phyloP scores from a whole-genome alignment of 2,329 filamentous ascomycete species.

The Cadophora malorum region DNA sequence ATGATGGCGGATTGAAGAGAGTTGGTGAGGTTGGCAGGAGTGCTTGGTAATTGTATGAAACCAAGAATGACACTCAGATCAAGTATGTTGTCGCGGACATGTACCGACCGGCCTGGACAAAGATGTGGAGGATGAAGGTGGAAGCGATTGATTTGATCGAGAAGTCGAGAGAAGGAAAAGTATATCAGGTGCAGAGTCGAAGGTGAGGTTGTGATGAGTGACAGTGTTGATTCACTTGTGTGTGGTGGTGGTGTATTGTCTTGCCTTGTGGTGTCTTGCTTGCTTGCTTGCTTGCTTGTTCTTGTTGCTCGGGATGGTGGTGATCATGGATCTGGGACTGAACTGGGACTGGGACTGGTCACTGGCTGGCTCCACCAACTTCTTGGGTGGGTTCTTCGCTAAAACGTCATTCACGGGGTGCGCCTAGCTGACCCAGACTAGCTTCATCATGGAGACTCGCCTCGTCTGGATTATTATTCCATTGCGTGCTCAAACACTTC shows the following conservation, averaged over 20 bases:
- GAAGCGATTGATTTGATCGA: slow-evolving; percentile 3
- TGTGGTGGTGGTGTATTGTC: not conserved
- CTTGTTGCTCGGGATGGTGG: not conserved
- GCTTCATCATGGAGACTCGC: not conserved
- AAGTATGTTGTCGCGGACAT: slow-evolving; percentile 10
- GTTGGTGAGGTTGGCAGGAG: not conserved
- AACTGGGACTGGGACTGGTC: not conserved
- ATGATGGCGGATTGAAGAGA: slow-evolving; percentile 59
- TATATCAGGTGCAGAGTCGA: slow-evolving; percentile 13
- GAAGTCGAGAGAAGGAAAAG: not conserved
- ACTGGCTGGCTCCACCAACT: slow-evolving; percentile 5
- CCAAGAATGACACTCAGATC: slow-evolving; percentile 15
- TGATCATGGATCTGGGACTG: slow-evolving; percentile 7
- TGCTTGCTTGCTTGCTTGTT: slow-evolving; percentile 1
- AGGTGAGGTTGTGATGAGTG: not conserved
- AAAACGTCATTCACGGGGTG: slow-evolving; percentile 21
- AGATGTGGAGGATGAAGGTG: not conserved
- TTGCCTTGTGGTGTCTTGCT: slow-evolving; percentile 1
- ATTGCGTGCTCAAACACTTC: not conserved
- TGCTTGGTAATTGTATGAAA: slow-evolving; percentile 13
- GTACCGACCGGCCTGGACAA: slow-evolving; percentile 13
- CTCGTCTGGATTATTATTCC: not conserved
- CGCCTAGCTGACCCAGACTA: not conserved
- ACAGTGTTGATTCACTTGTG: slow-evolving; percentile 3
- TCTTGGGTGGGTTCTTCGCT: slow-evolving; percentile 18